Base-by-base conservation (phyloP, 768 basidiomycete species). In the Boletus reticuloceps region DNA sequence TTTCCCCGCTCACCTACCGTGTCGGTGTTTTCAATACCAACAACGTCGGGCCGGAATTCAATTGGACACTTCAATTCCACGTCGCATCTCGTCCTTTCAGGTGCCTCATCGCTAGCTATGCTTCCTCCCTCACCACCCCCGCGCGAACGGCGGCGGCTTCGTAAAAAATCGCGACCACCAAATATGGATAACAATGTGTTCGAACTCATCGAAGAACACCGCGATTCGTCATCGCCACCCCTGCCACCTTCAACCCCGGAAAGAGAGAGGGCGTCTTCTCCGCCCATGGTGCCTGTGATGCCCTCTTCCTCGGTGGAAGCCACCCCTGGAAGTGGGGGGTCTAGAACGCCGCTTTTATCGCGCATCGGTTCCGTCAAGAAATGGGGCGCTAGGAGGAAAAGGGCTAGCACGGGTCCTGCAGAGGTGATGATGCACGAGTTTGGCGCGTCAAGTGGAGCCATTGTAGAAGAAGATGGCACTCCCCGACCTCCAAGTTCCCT, bases 131-230 rank as follows among this genome's bases (percentile, higher is more conserved):
- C 82, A 52, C 82, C 87, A 12, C 84, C 86, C 4, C 84, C 86
- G 39, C 77, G 78, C 55, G 81, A 85, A 64, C 67, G 89, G 32
- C 70, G 89, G 17, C 74, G 90, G 38, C 70, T 91, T 44, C 74
- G 88, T 47, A 91, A 91, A 75, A 91, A 91, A 72, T 88, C 86
- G n/a, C 78, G 89, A 9, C 88, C 88, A 6, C 76, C 74, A 4
- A 69, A 74, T 20, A 64, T 74, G 38, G 79, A 76, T 13, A 72
- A 70, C 37, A 77, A 79, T 34, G 76, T 82, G 0, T 81, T 83
- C 55, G 85, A 85, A 58, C 60, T 71, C 20, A 60, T 71, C 2
- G 70, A 70, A 49, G 69, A 67, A 56, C 63, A 62, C 0, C 60
- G 63, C 39, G 63, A 67, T 55, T 66, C 68, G 10, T 70, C 65